Base-by-base conservation (phyloP, 176 grass and related monocot species). In the Themeda triandra region DNA sequence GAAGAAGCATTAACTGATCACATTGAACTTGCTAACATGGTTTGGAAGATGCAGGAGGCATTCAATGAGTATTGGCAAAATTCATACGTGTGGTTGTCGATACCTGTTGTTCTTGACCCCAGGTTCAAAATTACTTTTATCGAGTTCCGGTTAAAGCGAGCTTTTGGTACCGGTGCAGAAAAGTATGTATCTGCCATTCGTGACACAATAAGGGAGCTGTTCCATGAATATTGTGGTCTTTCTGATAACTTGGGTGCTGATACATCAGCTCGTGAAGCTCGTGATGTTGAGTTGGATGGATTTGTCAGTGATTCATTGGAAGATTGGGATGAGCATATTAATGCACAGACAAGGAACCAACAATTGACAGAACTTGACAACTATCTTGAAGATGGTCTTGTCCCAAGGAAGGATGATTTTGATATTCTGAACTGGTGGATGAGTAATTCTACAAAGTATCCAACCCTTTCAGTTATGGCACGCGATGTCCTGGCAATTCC, bases 371-470 rank as follows among this genome's bases (percentile, higher is more conserved):
- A 90, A 62, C 79, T 90, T 78, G 79, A 82, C 27, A 83, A 73
- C 54, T 90, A 83, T 24, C 73, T 90, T 58, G 79, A 86, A 65
- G 88, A 90, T 78, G 84, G 79, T 62, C 83, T 86, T 78, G 79
- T 90, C 71, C 88, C 88, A 24, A 86, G 88, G 58, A 90, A 79
- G 66, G 88, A 90, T 73, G 83, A 86, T 66, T 90, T 90, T 37
- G 73, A 90, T 86, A 78, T 90, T 73, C 66, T 90, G 29, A 73
- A 90, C 73, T 90, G 88, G 88, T 90, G 88, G 88, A 90, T 86
- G 88, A 30, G 15, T 73, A 85, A 90, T 86, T 78, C 35, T 73
- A 36, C 83, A 19, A 90, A 83, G 66, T 90, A 83, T 83, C 88
- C 88, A 78, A 90, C 66, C 56, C 73, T 90, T 48, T 64, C 84